Base-by-base conservation (phyloP, 1,284 basidiomycete species). In the Garcileccinum viscosum region DNA sequence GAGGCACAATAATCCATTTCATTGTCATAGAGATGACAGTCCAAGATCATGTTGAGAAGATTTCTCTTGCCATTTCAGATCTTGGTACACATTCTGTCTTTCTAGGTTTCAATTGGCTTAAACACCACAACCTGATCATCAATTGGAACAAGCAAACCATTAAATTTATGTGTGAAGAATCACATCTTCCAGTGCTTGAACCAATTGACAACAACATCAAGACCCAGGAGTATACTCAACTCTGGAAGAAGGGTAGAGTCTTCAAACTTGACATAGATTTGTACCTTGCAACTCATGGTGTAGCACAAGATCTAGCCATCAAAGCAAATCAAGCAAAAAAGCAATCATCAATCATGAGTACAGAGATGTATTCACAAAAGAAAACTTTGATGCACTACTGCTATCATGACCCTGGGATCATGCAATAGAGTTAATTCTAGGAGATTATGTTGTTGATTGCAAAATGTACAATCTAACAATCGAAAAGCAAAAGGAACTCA, bases 11-110 rank as follows among this genome's bases (percentile, higher is more conserved):
- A 3, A 37, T 5, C 2, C 6, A 60, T 2, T 60, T 24, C 8
- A 24, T 37, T 3, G 15, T 35, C 2, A 8, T 60, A 0, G 22
- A 24, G 2, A 3, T 60, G 5, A 8, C 22, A 0, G 9, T 60
- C 19, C 5, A 15, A 5, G 15, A 24, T 14, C 59, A 60, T 6
- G 15, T 17, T 1, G 35, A 60, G 22, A 12, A 38, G 5, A 27
- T 60, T 3, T n/a, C 35, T 1, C 6, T 60, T 0, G 15, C n/a
- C 1, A 15, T 60, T 0, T n/a, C 32, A 0, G 12, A 60, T 4
- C 35, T 60, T 3, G 35, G 59, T 17, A 60, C 14, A 0, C 32
- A 38, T 27, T 3, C 19, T 0, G 4, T 60, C 0, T 60, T 37
- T 9, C 15, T 60, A 0, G 24, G 35, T 24, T 14, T 6, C 11